phyloP scores from a whole-genome alignment of 164 flowering plant species.

The Cinnamomum micranthum region DNA sequence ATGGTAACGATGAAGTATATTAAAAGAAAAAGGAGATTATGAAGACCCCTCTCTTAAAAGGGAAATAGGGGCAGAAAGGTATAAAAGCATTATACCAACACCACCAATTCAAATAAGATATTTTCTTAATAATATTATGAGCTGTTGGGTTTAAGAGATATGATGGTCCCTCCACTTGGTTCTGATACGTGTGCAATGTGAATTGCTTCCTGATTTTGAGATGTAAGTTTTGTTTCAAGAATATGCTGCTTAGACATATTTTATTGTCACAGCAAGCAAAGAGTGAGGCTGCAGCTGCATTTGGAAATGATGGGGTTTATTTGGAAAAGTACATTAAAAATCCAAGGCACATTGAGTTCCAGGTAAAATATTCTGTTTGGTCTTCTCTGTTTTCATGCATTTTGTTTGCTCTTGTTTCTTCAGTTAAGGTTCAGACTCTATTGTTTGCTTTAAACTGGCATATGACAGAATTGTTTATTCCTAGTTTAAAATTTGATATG shows the following conservation, averaged over 20 bases:
- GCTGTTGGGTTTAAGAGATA: too few relatives aligned
- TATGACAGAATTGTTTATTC: too few relatives aligned
- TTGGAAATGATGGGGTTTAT: constrained; percentile 99
- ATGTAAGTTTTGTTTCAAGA: background rate
- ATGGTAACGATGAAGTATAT: too few relatives aligned
- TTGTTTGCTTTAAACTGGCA: background rate
- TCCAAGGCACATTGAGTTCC: constrained; percentile 98
- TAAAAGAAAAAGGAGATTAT: too few relatives aligned
- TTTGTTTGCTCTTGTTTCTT: background rate
- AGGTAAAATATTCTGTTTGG: constrained; percentile 40
- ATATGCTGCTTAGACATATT: background rate
- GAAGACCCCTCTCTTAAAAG: too few relatives aligned
- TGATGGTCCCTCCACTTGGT: too few relatives aligned
- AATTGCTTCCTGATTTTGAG: background rate
- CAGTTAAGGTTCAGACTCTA: background rate
- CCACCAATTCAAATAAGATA: too few relatives aligned
- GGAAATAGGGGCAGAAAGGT: too few relatives aligned
- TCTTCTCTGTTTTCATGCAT: background rate
- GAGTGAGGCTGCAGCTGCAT: constrained; percentile 97
- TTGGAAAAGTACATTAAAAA: constrained; percentile 88
- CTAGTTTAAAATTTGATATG: too few relatives aligned
- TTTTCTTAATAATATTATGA: too few relatives aligned
- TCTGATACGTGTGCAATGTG: background rate
- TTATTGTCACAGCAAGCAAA: constrained; percentile 70
- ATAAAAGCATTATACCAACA: too few relatives aligned